Base-by-base conservation (phyloP, 495 filamentous ascomycete species). In the Aspergillus campestris region DNA sequence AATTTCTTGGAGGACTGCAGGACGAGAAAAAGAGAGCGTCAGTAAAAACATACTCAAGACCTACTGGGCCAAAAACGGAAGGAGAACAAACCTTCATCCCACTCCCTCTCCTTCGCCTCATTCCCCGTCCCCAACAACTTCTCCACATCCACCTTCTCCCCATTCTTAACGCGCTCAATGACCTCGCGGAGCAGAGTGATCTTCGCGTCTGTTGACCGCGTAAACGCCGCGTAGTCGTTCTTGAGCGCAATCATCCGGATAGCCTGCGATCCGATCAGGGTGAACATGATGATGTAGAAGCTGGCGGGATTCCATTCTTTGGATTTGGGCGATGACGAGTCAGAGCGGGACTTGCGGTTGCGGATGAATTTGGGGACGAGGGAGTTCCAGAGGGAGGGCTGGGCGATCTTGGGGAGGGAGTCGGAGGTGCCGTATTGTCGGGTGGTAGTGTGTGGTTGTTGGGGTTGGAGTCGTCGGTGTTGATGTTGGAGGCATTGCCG, bases 301-400 rank as follows among this genome's bases (percentile, higher is more conserved):
- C 87, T 96, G 10, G 87, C 87, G 1, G 92, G 94, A 53, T 96
- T 97, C 88, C 87, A 94, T 52, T 80, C 80, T 51, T 83, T 88
- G 11, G 74, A 71, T 42, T 75, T 78, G 11, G 74, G 65, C 2
- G 59, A 58, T 38, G 33, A 32, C 9, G 37, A 32, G 15, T 52
- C 48, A 41, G 44, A 27, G 28, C 44, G 48, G 29, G 50, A 35
- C 44, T 59, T 45, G 45, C 68, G 63, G 47, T 62, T 61, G 10
- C 70, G 66, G 28, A 78, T 44, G 44, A 71, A 67, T 39, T 61
- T 67, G 1, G 74, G 78, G 46, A 92, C 71, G 47, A 92, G 61
- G 3, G 75, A 77, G 34, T 68, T 70, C 87, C 87, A 94, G 62
- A 89, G 74, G 3, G 80, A 79, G 6, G 75, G 58, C 47, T 86